Percentiles rank a stretch among this genome's conserved stretches.
These are phyloP conservation scores for Solanum gracilifrons DNA, from an alignment of 257 asterid genomes.

Conservation along the genomic window DNA sequence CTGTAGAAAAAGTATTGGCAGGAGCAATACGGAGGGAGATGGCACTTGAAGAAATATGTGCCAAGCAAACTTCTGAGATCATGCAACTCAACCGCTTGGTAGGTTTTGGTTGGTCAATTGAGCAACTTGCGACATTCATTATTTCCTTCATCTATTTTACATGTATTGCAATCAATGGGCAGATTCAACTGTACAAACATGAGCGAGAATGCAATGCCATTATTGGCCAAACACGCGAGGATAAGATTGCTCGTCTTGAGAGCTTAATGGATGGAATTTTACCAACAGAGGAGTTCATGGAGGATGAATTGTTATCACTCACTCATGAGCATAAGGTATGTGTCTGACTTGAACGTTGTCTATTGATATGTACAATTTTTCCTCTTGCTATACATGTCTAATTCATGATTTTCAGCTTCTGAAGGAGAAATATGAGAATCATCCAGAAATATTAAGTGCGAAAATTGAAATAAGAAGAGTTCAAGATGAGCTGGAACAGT, in stretches of 20 bases:
- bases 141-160: conserved; percentile 1
- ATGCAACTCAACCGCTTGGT: conserved; percentile 90
- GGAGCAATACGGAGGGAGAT: conserved; percentile 99
- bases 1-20: conserved; percentile 91
- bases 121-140: background rate
- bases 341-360: background rate
- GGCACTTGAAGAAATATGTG: conserved; percentile 87
- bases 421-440: conserved; percentile 68
- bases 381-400: conserved; percentile 7
- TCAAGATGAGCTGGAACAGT: conserved; percentile 75
- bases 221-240: conserved; percentile 86
- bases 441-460: conserved; percentile 77
- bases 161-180: conserved; percentile 12
- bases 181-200: conserved; percentile 95
- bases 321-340: conserved; percentile 74
- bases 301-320: conserved; percentile 63
- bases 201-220: conserved; percentile 94
- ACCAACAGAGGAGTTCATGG: conserved; percentile 80
- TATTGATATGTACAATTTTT: background rate
- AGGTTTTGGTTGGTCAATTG: conserved; percentile 5
- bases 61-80: conserved; percentile 71
- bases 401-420: conserved; percentile 54
- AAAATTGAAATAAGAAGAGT: conserved; percentile 60
- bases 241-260: conserved; percentile 89
- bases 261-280: conserved; percentile 92